These are phyloP conservation scores for Melastoma malabathricum DNA, from an alignment of 345 rosid genomes.

Conservation along the genomic window DNA sequence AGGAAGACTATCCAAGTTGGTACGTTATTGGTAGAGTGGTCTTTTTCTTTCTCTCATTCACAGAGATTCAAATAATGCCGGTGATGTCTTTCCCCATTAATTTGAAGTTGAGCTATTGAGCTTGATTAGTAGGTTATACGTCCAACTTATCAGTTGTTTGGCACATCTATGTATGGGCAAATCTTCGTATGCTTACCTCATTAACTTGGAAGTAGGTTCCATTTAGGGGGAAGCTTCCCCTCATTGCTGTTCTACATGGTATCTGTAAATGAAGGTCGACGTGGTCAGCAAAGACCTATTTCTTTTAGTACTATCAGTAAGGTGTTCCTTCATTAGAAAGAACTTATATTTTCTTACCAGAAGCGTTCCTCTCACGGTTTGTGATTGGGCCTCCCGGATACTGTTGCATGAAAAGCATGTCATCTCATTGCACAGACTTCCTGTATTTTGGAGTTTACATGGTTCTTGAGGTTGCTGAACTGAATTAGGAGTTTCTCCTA, in stretches of 20 bases:
- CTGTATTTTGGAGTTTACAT: constrained; percentile 37
- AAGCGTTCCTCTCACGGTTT: constrained; percentile 73
- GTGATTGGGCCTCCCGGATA: constrained; percentile 53
- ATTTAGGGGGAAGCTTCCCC: constrained; percentile 89
- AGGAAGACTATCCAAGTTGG: too few species aligned
- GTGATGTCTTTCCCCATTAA: too few species aligned
- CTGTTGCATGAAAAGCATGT: constrained; percentile 71
- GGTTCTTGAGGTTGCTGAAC: constrained; percentile 37
- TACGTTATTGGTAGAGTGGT: too few species aligned
- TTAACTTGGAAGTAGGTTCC: constrained; percentile 95
- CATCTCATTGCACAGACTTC: constrained; percentile 43
- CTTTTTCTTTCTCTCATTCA: too few species aligned
- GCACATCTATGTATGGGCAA: too few species aligned
- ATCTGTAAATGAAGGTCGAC: constrained; percentile 31
- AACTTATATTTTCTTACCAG: constrained; percentile 37
- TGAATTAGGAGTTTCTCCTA: constrained; percentile 85
- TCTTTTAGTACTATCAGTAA: not conserved
- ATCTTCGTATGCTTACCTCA: constrained; percentile 33
- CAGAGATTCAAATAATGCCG: too few species aligned
- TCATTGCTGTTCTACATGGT: constrained; percentile 91
- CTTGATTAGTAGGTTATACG: too few species aligned
- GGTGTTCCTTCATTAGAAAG: too few species aligned
- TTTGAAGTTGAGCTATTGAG: too few species aligned
- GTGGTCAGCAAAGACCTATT: constrained; percentile 10
- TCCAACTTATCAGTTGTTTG: too few species aligned